These are phyloP conservation scores for Myriosclerotinia curreyana DNA, from an alignment of 2,329 filamentous ascomycete species.

Conservation along the genomic window DNA sequence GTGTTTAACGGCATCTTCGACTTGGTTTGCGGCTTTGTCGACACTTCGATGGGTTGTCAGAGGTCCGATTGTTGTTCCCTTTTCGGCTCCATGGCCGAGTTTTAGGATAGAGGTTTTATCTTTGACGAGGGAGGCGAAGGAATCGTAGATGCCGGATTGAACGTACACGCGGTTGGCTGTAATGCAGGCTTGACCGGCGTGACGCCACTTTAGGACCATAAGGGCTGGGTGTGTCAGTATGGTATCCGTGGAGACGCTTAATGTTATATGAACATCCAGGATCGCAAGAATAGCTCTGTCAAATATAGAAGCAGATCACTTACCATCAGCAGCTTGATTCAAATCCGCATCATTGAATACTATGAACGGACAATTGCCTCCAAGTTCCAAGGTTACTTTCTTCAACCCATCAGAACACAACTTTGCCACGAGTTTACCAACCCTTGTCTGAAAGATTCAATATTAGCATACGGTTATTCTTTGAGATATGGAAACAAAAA, in stretches of 20 bases:
- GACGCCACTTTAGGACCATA: slow-evolving; percentile 52
- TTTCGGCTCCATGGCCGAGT: slow-evolving; percentile 58
- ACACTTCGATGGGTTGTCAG: slow-evolving; percentile 55
- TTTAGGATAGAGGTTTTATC: slow-evolving; percentile 52
- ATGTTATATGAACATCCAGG: neutral
- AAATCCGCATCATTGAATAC: slow-evolving; percentile 64
- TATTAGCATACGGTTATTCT: slow-evolving; percentile 4
- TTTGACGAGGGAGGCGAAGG: slow-evolving; percentile 55
- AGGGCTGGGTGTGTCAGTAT: slow-evolving; percentile 35
- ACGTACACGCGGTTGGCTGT: slow-evolving; percentile 65
- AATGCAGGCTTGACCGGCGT: slow-evolving; percentile 64
- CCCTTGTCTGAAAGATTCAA: slow-evolving; percentile 44
- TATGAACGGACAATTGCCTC: slow-evolving; percentile 63
- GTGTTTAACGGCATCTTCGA: slow-evolving; percentile 60
- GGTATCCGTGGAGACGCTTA: neutral
- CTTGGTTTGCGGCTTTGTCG: slow-evolving; percentile 56
- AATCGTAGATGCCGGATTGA: slow-evolving; percentile 59
- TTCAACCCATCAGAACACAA: slow-evolving; percentile 59
- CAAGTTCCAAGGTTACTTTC: slow-evolving; percentile 62
- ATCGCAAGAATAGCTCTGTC: neutral
- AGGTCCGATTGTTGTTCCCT: slow-evolving; percentile 58
- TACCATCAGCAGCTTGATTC: slow-evolving; percentile 51
- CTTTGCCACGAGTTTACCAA: slow-evolving; percentile 60
- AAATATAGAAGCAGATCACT: slow-evolving; percentile 18
- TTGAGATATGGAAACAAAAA: neutral